Conservation (phyloP, 352 stramenopile genomes). For the Chloridella minuta region DNA sequence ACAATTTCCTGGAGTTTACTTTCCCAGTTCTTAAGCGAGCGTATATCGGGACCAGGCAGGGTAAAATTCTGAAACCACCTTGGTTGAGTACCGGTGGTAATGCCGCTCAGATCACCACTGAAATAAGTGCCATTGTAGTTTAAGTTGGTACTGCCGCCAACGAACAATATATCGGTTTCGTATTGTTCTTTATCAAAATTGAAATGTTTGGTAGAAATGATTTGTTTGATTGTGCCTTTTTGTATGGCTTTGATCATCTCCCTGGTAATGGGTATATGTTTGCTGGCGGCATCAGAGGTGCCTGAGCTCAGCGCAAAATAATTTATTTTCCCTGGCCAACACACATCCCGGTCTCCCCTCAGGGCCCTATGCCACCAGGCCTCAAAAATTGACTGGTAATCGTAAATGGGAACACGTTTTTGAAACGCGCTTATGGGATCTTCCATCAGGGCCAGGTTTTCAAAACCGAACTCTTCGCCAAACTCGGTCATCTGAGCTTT, state of each 20-base stretch:
- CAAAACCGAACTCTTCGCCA: background rate
- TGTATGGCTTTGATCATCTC: background rate
- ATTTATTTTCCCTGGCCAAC: background rate
- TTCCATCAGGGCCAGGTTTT: background rate
- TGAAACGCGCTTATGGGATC: background rate
- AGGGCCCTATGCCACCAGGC: background rate
- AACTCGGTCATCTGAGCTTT: background rate
- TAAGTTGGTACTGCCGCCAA: background rate
- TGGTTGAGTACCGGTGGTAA: background rate
- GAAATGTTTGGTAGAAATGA: background rate
- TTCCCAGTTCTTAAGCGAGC: background rate
- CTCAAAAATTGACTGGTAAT: background rate
- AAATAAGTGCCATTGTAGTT: background rate
- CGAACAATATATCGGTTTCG: background rate
- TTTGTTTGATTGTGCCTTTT: background rate
- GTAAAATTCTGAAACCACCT: background rate
- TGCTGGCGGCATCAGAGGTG: background rate
- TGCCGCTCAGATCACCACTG: background rate
- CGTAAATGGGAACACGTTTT: background rate
- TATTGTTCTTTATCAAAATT: background rate
- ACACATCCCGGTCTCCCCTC: background rate
- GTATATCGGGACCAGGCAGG: background rate
- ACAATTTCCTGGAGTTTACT: background rate
- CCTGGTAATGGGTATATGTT: background rate
- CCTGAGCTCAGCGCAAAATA: background rate